Conservation (phyloP, 1,284 basidiomycete genomes). For the Fomitopsis palustris region DNA sequence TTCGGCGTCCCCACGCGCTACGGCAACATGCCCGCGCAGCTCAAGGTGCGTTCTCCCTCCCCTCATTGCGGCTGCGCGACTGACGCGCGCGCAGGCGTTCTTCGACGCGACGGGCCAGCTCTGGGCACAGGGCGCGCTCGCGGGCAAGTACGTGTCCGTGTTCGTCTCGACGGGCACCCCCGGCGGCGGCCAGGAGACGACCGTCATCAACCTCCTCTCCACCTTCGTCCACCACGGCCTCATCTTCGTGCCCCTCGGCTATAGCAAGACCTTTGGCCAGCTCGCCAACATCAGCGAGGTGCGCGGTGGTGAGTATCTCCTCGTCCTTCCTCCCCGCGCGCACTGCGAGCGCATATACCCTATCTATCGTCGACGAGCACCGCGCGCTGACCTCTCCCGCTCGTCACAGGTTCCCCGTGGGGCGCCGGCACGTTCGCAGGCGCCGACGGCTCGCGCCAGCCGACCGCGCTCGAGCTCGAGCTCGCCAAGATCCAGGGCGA, state of each 20-base stretch:
- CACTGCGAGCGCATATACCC: not conserved
- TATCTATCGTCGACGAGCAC: not conserved
- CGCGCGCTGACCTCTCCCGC: not conserved
- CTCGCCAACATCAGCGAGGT: constrained; percentile 59
- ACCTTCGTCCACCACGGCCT: constrained; percentile 82
- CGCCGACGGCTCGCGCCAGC: constrained; percentile 60
- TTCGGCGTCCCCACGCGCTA: constrained; percentile 81
- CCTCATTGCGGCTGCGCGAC: not conserved
- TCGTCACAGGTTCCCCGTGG: constrained; percentile 57
- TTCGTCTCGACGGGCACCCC: constrained; percentile 67
- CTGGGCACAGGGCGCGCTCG: constrained; percentile 71
- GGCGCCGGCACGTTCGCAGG: constrained; percentile 71
- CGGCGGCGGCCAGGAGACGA: constrained; percentile 76
- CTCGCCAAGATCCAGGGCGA: constrained; percentile 67
- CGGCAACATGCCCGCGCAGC: constrained; percentile 68
- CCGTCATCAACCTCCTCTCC: constrained; percentile 62
- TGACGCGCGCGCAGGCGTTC: constrained; percentile 48
- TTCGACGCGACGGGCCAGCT: constrained; percentile 80
- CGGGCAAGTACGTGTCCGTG: constrained; percentile 78
- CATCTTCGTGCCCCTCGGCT: constrained; percentile 79
- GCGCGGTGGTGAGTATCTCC: constrained; percentile 58
- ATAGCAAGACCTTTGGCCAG: constrained; percentile 54
- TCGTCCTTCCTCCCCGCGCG: not conserved
- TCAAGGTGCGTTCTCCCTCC: constrained; percentile 46
- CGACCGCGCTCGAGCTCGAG: constrained; percentile 59